phyloP scores from a whole-genome alignment of 306 rosid genomes.

The Lathyrus aphaca region DNA sequence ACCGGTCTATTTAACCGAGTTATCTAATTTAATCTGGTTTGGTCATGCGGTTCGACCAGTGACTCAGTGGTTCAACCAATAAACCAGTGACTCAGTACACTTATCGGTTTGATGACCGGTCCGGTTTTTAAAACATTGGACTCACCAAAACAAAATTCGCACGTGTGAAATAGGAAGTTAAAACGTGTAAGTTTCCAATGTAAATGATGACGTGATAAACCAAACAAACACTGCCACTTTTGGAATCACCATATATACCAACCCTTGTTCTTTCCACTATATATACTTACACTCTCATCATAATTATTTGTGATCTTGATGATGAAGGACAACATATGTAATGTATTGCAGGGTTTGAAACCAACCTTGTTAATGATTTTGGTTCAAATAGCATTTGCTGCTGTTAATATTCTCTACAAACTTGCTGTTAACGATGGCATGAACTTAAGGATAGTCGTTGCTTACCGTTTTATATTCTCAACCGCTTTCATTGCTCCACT shows the following conservation, averaged over 20 bases:
- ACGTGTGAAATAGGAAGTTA: slow-evolving; percentile 24
- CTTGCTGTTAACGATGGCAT: slow-evolving; percentile 68
- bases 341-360: slow-evolving; percentile 45
- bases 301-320: not conserved
- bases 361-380: slow-evolving; percentile 56
- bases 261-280: not conserved
- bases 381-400: slow-evolving; percentile 55
- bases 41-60: no score
- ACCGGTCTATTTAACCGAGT: no score
- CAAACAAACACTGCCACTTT: slow-evolving; percentile 22
- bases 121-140: no score
- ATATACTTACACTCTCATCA: not conserved
- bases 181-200: not conserved
- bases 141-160: not conserved
- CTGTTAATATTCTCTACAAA: slow-evolving; percentile 67
- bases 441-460: slow-evolving; percentile 53
- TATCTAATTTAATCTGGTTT: no score
- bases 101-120: no score
- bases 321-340: slow-evolving; percentile 19
- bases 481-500: slow-evolving; percentile 63
- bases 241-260: slow-evolving; percentile 9
- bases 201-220: slow-evolving; percentile 28
- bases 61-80: no score
- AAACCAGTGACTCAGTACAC: no score
- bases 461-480: slow-evolving; percentile 69